Evolutionary conservation across 2,329 filamentous ascomycete genomes (phyloP).

Genomic region (Fusarium acutatum): DNA sequence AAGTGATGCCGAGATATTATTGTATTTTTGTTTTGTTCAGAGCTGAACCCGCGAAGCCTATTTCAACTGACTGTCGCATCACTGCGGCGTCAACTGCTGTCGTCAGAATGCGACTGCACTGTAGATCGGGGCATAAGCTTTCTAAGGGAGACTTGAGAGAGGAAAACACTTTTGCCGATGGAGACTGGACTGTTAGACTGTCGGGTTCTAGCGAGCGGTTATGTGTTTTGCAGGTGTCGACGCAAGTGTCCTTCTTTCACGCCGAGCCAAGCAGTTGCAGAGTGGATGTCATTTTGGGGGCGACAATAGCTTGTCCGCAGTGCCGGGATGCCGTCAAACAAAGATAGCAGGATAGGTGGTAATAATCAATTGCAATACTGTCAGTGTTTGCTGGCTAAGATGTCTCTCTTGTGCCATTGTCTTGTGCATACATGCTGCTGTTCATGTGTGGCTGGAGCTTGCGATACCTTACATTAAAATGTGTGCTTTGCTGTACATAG

Average conservation of each 20-base stretch:
- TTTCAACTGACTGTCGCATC: background rate
- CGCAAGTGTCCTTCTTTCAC: slow-evolving; percentile 13
- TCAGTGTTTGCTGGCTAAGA: slow-evolving; percentile 13
- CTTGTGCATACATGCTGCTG: background rate
- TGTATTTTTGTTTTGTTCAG: slow-evolving; percentile 21
- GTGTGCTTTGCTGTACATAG: background rate
- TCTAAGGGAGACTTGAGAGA: background rate
- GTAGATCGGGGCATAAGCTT: background rate
- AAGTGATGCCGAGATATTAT: slow-evolving; percentile 32
- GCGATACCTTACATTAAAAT: background rate
- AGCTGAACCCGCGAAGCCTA: slow-evolving; percentile 6
- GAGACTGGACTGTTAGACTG: background rate
- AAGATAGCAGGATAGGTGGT: background rate
- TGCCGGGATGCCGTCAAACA: slow-evolving; percentile 25
- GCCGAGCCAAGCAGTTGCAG: slow-evolving; percentile 18
- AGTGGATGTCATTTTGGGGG: slow-evolving; percentile 28
- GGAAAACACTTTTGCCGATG: slow-evolving; percentile 3
- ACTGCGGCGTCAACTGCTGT: background rate
- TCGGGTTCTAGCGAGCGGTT: slow-evolving; percentile 18
- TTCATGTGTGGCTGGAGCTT: slow-evolving; percentile 10
- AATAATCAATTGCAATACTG: background rate
- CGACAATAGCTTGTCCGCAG: slow-evolving; percentile 35
- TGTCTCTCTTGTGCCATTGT: slow-evolving; percentile 13
- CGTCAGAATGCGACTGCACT: background rate
- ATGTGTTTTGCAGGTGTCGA: slow-evolving; percentile 30